Percentiles rank a stretch among this genome's conserved stretches.
These are phyloP conservation scores for Vachellia collinsii DNA, from an alignment of 306 rosid genomes.

Conservation along the genomic window DNA sequence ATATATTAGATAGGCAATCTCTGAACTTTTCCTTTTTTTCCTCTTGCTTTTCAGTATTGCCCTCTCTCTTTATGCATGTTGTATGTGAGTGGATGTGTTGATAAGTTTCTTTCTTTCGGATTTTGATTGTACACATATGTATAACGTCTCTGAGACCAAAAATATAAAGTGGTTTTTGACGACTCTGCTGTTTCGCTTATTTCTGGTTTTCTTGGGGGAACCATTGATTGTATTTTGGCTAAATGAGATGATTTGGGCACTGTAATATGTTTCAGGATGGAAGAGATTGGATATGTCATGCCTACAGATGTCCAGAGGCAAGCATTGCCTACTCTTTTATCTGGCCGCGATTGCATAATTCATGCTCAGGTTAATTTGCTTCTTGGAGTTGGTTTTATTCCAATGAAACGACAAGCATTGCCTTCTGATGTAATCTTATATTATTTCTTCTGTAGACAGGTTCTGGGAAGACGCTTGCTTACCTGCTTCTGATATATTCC, in stretches of 20 bases:
- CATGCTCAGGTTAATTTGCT: constrained; percentile 83
- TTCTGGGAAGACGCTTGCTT: constrained; percentile 95
- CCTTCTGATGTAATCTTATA: constrained; percentile 25
- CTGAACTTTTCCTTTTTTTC: neutral
- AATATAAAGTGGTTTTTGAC: neutral
- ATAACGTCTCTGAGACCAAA: too few species aligned
- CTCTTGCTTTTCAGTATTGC: neutral
- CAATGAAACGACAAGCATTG: neutral
- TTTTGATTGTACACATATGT: too few species aligned
- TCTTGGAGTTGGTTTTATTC: neutral
- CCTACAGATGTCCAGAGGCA: constrained; percentile 78
- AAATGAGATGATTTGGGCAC: constrained; percentile 1
- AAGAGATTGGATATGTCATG: constrained; percentile 73
- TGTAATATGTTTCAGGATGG: constrained; percentile 55
- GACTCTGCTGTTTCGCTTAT: constrained; percentile 3
- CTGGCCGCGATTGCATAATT: constrained; percentile 78
- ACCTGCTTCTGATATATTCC: constrained; percentile 75
- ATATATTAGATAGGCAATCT: constrained; percentile 60
- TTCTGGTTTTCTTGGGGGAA: constrained; percentile 6
- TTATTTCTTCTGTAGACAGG: constrained; percentile 78
- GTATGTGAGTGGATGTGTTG: neutral
- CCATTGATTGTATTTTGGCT: neutral
- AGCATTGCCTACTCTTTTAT: constrained; percentile 72
- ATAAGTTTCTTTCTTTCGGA: neutral
- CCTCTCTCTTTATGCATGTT: neutral